A percentile compares a stretch with the other conserved stretches of the same genome.
These are phyloP conservation scores for Hericium alpestre DNA, from an alignment of 768 basidiomycete species.

Conservation along the genomic window DNA sequence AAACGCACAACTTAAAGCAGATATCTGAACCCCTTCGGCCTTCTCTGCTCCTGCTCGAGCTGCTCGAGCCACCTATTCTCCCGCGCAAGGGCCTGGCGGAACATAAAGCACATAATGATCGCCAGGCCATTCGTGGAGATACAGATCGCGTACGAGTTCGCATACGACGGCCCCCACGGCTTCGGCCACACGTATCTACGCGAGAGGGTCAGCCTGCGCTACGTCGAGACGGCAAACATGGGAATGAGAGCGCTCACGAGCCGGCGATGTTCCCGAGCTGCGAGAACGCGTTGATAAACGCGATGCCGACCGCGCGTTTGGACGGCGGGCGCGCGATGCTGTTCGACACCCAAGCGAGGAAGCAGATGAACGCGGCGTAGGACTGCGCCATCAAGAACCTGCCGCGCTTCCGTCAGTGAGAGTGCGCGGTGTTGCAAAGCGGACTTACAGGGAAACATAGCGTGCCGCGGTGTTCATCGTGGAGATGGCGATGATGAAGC, in stretches of 20 bases:
- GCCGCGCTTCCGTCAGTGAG: not conserved
- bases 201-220: not conserved
- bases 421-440: not conserved
- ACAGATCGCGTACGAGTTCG: constrained; percentile 63
- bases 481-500: constrained; percentile 52
- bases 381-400: constrained; percentile 71
- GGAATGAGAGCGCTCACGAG: constrained; percentile 33
- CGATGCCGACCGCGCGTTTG: constrained; percentile 77
- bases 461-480: constrained; percentile 52
- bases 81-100: constrained; percentile 21
- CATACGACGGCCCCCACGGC: constrained; percentile 62
- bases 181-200: constrained; percentile 56
- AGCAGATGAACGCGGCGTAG: constrained; percentile 60
- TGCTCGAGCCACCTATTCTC: constrained; percentile 23
- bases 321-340: constrained; percentile 64
- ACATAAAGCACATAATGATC: constrained; percentile 28
- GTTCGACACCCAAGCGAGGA: constrained; percentile 43
- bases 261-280: constrained; percentile 78
- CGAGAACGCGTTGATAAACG: constrained; percentile 69
- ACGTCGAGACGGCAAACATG: not conserved
- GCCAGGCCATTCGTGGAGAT: constrained; percentile 40
- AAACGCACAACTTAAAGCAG: constrained; percentile 23
- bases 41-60: constrained; percentile 31
- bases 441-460: constrained; percentile 50
- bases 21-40: constrained; percentile 33